Evolutionary conservation across 1,139 yeast genomes (phyloP), one percentile per base, ranked within the genome.

Genomic region (Candida sanyaensis): DNA sequence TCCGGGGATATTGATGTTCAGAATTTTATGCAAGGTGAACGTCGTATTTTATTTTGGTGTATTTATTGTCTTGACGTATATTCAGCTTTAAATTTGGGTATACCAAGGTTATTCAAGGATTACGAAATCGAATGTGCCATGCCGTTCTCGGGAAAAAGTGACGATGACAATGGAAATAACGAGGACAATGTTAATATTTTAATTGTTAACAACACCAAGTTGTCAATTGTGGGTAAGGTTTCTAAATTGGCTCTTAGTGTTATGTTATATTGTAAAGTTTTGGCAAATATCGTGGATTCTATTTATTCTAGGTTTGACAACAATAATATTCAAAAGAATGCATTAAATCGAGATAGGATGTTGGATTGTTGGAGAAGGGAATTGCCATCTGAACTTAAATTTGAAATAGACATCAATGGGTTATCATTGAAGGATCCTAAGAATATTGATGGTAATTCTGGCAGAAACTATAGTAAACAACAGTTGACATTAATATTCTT

Each of bases 31-130:
- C 95, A 87, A 65, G 92, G 91, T 53, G 89, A 88, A 60, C 75
- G 96, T 51, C 80, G 96, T 60, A 78, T 89, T 43, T 67, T 88
- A 36, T 90, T 90, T 59, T 91, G 97, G 97, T 84, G 90, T 54
- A 80, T 86, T 37, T 90, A 88, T 63, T 77, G 86, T 37, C 73
- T 90, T 54, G 97, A 91, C 62, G 79, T 84, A 2, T 88, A 88
- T 61, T 75, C 90, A 23, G 82, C 93, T 1, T 78, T 88, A 51
- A 84, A 83, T 50, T 68, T 90, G 43, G 97, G 97, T 41, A 89
- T 89, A 28, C 96, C 96, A 5, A 71, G 96, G 53, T 66, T 89
- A 44, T 66, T 90, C 37, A 86, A 86, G 59, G 96, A 88, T 62
- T 81, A 81, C 58, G 96, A 88, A 61, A 83, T 89, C 45, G 96